Base-by-base conservation (phyloP, 2,329 filamentous ascomycete genomes). In the Fusarium odoratissimum region DNA sequence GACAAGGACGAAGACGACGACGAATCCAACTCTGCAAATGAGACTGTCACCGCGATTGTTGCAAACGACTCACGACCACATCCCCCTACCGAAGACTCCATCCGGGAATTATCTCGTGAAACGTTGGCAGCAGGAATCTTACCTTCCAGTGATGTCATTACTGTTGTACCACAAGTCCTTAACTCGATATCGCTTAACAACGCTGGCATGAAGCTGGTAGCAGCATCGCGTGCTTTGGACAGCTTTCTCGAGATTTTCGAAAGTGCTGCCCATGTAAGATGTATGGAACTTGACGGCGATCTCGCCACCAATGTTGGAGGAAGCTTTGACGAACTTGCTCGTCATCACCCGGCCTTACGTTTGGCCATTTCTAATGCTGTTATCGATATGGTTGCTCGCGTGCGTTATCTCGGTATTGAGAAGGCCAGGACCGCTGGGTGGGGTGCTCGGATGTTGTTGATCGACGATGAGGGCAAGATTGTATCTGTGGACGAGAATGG, bases 201-300 rank as follows among this genome's bases (percentile, higher is more conserved):
- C 70, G 87, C 90, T 33, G 96, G 96, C 13, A 92, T 98, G 86
- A 92, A 93, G 76, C 88, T 98, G 79, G 97, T 99, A 76, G 91
- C 94, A 64, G 89, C 91, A 1, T 98, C 95, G 0, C 88, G 90
- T 64, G 95, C 94, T 4, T 87, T 99, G 48, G 91, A 95, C 63
- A 93, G 91, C 75, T 98, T 95, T 80, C 92, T 99, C 73, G 94
- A 98, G 79, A 94, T 98, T n/a, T 99, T 99, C 74, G 94, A 98
- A 81, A 98, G 94, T 74, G 91, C 95, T 5, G 88, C 91, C 21
- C 97, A 99, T 82, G 91, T 99, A 64, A 93, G 93, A 75, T 92
- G 92, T 71, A 91, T 99, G 87, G 91, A 93, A 70, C 85, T 86
- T 41, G 95, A 97, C 73, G 85, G 88, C 9, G 85, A 86, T 40